Base-by-base conservation (phyloP, 768 basidiomycete species). In the Leucosporidium scottii region DNA sequence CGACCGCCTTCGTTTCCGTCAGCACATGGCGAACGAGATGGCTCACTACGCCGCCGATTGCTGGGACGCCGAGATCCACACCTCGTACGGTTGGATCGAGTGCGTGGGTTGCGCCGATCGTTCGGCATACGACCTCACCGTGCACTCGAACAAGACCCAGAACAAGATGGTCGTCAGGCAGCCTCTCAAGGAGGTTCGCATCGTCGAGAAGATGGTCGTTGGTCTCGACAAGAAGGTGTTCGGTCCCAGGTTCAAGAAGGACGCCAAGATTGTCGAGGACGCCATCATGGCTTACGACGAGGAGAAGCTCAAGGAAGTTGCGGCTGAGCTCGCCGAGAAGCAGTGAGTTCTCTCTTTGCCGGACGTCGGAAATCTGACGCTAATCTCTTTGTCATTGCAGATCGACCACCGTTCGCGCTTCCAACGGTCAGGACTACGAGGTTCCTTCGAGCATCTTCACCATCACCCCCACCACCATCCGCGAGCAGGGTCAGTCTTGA, bases 21-120 rank as follows among this genome's bases (percentile, higher is more conserved):
- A 99, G 76, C 96, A 99, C 78, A 98, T 98, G 96, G 84, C 80
- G 48, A 99, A 98, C 80, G 96, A 98, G 82, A 98, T 98, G 94
- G 96, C 96, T 1, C 96, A 98, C 79, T 99, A 99, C 78, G 94
- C 96, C 63, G 85, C 92, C 49, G 94, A 98, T 80, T 99, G 96
- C 79, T 99, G 96, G 96, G 96, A 99, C 77, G 96, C 93, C 53
- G 96, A 99, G 81, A 97, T 98, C 72, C 84, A 92, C 70, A 92
- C 90, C 62, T 89, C 90, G 59, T 87, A 87, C 69, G 85, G 88
- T 55, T 99, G 96, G 96, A 94, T 91, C 62, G 96, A 99, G 81
- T 99, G 96, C 78, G 93, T 98, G 64, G 96, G 96, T 13, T 99
- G 96, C 80, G 96, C 96, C 47, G 96, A 99, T 79, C 88, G 96